Conservation (phyloP, 768 basidiomycete genomes). For the Lactifluus rugatus region DNA sequence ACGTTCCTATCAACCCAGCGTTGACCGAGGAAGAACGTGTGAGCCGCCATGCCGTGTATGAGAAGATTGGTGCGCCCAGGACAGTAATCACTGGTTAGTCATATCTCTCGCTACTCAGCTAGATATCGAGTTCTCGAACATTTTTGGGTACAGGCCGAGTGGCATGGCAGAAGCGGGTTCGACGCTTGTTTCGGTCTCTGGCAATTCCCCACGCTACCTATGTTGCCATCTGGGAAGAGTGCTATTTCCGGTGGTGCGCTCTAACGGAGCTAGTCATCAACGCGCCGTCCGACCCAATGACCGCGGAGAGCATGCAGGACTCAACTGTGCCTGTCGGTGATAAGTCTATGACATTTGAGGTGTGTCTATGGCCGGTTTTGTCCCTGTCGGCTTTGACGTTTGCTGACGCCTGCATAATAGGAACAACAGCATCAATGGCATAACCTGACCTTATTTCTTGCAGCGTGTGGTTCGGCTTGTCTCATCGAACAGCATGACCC, state of each 20-base stretch:
- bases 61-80: constrained; percentile 69
- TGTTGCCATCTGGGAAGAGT: constrained; percentile 75
- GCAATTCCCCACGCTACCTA: constrained; percentile 57
- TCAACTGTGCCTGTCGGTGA: constrained; percentile 29
- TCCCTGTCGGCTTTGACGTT: constrained; percentile 4
- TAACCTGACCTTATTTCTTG: constrained; percentile 69
- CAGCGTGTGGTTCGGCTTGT: constrained; percentile 62
- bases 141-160: constrained; percentile 45
- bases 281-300: constrained; percentile 24
- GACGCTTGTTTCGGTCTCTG: constrained; percentile 58
- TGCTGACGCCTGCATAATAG: constrained; percentile 33
- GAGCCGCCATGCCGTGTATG: constrained; percentile 65
- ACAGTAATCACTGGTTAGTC: constrained; percentile 54
- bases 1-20: constrained; percentile 41
- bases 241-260: constrained; percentile 63
- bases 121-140: not conserved
- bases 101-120: not conserved
- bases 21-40: constrained; percentile 53
- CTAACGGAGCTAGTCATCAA: constrained; percentile 51
- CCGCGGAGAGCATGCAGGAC: constrained; percentile 24
- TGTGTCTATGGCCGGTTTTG: constrained; percentile 16
- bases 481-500: constrained; percentile 43
- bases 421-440: constrained; percentile 78
- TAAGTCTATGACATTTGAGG: constrained; percentile 32
- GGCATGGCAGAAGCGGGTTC: constrained; percentile 69